phyloP scores from a whole-genome alignment of 164 flowering plant genomes.

The Magnolia sinica region DNA sequence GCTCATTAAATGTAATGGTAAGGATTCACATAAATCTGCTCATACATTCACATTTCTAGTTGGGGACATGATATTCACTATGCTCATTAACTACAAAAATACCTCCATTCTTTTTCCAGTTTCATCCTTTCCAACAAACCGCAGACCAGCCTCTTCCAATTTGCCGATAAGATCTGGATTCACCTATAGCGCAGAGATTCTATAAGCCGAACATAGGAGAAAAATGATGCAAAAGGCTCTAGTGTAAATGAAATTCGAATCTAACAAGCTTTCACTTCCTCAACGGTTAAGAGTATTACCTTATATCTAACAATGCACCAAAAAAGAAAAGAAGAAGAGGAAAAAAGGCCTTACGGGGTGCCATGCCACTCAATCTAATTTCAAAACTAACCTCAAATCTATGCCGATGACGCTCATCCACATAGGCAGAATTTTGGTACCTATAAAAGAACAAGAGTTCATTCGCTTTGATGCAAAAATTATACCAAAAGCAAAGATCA shows the following conservation, averaged over 20 bases:
- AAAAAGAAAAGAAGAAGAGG: neutral
- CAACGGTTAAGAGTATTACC: neutral
- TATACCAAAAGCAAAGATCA: neutral
- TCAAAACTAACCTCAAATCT: conserved; percentile 72
- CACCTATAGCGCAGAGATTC: conserved; percentile 48
- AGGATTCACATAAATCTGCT: conserved; percentile 1
- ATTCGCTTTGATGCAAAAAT: neutral
- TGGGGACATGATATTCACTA: neutral
- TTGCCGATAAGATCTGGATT: conserved; percentile 64
- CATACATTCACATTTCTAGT: neutral
- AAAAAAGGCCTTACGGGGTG: neutral
- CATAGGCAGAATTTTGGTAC: conserved; percentile 56
- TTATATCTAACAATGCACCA: neutral
- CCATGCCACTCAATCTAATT: neutral
- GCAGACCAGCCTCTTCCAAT: conserved; percentile 75
- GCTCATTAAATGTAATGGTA: conserved; percentile 18
- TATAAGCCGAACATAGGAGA: neutral
- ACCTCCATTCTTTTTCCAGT: conserved; percentile 94
- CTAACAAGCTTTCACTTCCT: neutral
- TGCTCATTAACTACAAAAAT: conserved; percentile 6
- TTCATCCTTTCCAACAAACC: conserved; percentile 95
- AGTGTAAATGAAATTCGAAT: neutral
- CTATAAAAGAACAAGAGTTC: conserved; percentile 26
- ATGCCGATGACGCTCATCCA: conserved; percentile 97
- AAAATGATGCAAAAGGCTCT: neutral